Base-by-base conservation (phyloP, 2,329 filamentous ascomycete species). In the Helotiales sp. region DNA sequence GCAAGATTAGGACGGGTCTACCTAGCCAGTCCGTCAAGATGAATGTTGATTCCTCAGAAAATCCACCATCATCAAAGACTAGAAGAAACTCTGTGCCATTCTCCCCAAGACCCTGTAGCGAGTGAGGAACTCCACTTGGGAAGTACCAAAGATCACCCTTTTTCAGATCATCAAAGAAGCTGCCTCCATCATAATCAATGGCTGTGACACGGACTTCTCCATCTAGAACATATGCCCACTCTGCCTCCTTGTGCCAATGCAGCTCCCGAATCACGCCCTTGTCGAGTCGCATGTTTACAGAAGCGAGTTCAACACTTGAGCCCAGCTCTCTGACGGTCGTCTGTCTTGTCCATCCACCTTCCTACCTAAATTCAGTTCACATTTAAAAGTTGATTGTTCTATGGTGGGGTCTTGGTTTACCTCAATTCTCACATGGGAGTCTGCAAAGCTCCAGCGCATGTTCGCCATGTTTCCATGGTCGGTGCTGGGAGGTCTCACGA, bases 71-170 rank as follows among this genome's bases (percentile, higher is more conserved):
- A 66, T 88, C 86, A 68, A 88, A 88, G 66, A 90, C 81, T 37
- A 90, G 81, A 2, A 90, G 80, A 73, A 90, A 90, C 69, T 89
- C 86, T 2, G 85, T 87, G 26, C 87, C 91, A 59, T 91, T 89
- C n/a, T 84, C 81, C 50, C 86, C 84, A 1, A 93, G 81, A 0
- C 90, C 91, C 77, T 93, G 91, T 1, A 93, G 86, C 0, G 89
- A 92, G 77, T 93, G 91, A n/a, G 91, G 91, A 34, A 92, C 86
- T 11, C 91, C 91, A 11, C 88, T 87, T 22, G 91, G 91, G 79
- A 93, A 93, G 74, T 92, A 93, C 91, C 90, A 94, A 6, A 93
- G 77, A 69, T 94, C 91, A 5, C 91, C 91, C 75, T 91, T 89
- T 74, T 89, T 84, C 20, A 93, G 79, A 73, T 93, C 91, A 69